Evolutionary conservation across 768 basidiomycete genomes (phyloP).

Genomic region (Clitopilus passeckerianus): DNA sequence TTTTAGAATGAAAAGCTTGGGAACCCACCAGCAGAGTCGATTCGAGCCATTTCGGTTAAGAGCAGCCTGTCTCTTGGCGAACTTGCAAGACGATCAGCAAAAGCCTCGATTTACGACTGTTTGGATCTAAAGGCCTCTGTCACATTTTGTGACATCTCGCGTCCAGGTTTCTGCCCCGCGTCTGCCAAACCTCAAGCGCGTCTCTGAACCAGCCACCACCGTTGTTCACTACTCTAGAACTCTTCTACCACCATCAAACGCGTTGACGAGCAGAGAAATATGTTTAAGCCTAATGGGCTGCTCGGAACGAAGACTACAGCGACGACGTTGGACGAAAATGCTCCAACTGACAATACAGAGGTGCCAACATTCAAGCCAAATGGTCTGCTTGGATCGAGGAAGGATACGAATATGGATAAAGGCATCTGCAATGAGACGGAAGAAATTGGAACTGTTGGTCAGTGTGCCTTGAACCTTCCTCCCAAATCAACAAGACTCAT

Average conservation of each 20-base stretch:
- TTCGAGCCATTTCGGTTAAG: neutral
- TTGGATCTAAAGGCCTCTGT: neutral
- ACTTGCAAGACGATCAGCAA: neutral
- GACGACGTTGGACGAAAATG: neutral
- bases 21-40: neutral
- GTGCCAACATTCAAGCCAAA: conserved; percentile 12
- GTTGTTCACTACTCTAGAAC: neutral
- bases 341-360: neutral
- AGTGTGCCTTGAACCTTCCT: conserved; percentile 12
- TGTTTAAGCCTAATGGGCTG: conserved; percentile 13
- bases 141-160: neutral
- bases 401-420: neutral
- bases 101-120: neutral
- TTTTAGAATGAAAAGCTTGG: neutral
- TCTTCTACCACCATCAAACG: neutral
- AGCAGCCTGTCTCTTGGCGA: neutral
- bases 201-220: neutral
- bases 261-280: neutral
- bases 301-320: conserved; percentile 1
- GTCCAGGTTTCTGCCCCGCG: neutral
- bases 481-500: neutral
- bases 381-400: conserved; percentile 8
- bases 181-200: neutral
- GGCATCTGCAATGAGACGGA: conserved; percentile 53
- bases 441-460: conserved; percentile 81